These are phyloP conservation scores for Solanum microdontum DNA, from an alignment of 257 asterid genomes.

Conservation along the genomic window DNA sequence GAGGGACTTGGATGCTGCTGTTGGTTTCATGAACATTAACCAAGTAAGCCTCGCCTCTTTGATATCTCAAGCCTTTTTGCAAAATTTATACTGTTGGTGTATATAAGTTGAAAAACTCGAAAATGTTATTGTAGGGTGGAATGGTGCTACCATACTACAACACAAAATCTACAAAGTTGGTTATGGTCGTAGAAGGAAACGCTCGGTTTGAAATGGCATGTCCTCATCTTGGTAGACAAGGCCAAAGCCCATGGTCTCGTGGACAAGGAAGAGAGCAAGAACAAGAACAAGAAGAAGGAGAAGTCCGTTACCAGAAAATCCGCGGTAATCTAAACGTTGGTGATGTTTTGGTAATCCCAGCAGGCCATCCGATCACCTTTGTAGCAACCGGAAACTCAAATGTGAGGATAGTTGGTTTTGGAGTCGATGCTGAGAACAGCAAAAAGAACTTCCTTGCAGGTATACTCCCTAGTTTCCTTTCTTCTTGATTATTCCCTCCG, in stretches of 20 bases:
- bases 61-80: background rate
- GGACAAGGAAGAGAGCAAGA: background rate
- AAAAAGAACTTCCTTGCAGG: conserved; percentile 32
- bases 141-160: conserved; percentile 34
- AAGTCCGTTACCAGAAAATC: conserved; percentile 10
- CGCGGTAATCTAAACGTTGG: conserved; percentile 24
- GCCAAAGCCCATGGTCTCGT: background rate
- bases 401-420: conserved; percentile 26
- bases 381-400: conserved; percentile 18
- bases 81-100: background rate
- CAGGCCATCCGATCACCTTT: conserved; percentile 28
- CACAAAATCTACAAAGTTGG: conserved; percentile 27
- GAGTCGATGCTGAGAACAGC: conserved; percentile 19
- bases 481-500: background rate
- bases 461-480: background rate
- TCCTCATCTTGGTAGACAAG: conserved; percentile 24
- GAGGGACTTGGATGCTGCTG: conserved; percentile 17
- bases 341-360: conserved; percentile 30
- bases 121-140: conserved; percentile 19
- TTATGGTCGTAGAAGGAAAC: conserved; percentile 17
- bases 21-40: conserved; percentile 29
- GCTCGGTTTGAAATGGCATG: conserved; percentile 39
- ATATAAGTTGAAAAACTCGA: background rate
- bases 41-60: conserved; percentile 8
- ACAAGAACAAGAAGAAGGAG: background rate